Evolutionary conservation across 2,329 filamentous ascomycete genomes (phyloP).

Genomic region (Lachnellula hyalina): DNA sequence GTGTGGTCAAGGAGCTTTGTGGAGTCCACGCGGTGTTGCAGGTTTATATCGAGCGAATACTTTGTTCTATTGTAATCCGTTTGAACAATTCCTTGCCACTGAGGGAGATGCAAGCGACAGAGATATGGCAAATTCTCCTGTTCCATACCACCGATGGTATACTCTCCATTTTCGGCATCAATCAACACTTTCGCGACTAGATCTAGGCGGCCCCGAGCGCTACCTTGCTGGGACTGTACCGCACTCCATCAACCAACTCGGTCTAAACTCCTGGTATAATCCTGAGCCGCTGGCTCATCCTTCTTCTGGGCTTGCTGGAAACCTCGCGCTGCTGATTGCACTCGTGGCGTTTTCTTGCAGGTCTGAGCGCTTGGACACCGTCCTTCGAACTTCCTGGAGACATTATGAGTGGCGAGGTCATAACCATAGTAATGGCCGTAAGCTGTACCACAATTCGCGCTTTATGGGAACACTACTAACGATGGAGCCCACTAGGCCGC

Average conservation of each 20-base stretch:
- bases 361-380: slow-evolving; percentile 2
- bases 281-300: not conserved
- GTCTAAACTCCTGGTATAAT: slow-evolving; percentile 8
- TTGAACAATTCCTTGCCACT: slow-evolving; percentile 10
- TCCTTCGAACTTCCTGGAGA: slow-evolving; percentile 15
- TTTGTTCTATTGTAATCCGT: slow-evolving; percentile 17
- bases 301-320: slow-evolving; percentile 16
- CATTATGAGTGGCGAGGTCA: slow-evolving; percentile 13
- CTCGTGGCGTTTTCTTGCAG: slow-evolving; percentile 25
- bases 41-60: slow-evolving; percentile 9
- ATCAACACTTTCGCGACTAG: slow-evolving; percentile 5
- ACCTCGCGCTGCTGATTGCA: slow-evolving; percentile 19
- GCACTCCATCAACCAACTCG: slow-evolving; percentile 15
- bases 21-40: not conserved
- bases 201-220: not conserved
- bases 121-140: not conserved
- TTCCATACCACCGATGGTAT: slow-evolving; percentile 11
- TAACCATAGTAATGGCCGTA: slow-evolving; percentile 15
- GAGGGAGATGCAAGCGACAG: slow-evolving; percentile 7
- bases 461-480: no score
- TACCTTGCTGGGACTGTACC: slow-evolving; percentile 9
- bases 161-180: slow-evolving; percentile 12
- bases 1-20: not conserved
- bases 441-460: not conserved
- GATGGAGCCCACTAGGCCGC: not conserved